A percentile compares a stretch with the other conserved stretches of the same genome.
These are phyloP conservation scores for Tylopilus orsonianus DNA, from an alignment of 1,284 basidiomycete species.

Conservation along the genomic window DNA sequence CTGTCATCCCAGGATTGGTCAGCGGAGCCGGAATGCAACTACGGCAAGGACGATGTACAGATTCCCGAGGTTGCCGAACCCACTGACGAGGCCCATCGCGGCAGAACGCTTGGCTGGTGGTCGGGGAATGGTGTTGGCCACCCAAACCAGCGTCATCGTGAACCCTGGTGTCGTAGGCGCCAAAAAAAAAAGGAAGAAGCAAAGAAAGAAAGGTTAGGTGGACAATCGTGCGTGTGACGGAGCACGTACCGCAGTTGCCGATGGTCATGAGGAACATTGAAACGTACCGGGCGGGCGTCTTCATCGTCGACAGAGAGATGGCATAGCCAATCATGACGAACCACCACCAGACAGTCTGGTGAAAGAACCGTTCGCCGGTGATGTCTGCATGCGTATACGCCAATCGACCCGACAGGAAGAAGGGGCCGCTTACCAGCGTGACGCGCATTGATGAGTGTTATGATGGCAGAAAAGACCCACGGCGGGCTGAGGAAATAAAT, in stretches of 20 bases:
- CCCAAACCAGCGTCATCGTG: conserved; percentile 47
- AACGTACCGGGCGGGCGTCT: conserved; percentile 57
- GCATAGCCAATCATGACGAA: conserved; percentile 61
- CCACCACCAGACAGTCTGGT: conserved; percentile 43
- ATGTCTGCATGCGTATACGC: neutral
- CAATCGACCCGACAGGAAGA: neutral
- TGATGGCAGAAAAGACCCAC: conserved; percentile 57
- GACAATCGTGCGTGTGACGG: too few species aligned
- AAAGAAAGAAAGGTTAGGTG: neutral
- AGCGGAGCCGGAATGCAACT: neutral
- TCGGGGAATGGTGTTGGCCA: conserved; percentile 58
- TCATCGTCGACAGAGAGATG: conserved; percentile 57
- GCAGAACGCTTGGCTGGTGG: conserved; percentile 60
- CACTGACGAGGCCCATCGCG: conserved; percentile 41
- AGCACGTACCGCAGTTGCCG: conserved; percentile 48
- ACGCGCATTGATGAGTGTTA: conserved; percentile 61
- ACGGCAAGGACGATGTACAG: conserved; percentile 22
- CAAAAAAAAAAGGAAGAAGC: too few species aligned
- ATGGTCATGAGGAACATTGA: conserved; percentile 65
- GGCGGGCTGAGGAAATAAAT: conserved; percentile 47
- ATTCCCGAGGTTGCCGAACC: conserved; percentile 32
- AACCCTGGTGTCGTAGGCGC: too few species aligned
- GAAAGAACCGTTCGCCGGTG: conserved; percentile 3
- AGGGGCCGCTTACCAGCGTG: conserved; percentile 51
- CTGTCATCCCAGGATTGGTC: conserved; percentile 27